Conservation (phyloP, 805 yeast species). For the Naumovozyma castellii region DNA sequence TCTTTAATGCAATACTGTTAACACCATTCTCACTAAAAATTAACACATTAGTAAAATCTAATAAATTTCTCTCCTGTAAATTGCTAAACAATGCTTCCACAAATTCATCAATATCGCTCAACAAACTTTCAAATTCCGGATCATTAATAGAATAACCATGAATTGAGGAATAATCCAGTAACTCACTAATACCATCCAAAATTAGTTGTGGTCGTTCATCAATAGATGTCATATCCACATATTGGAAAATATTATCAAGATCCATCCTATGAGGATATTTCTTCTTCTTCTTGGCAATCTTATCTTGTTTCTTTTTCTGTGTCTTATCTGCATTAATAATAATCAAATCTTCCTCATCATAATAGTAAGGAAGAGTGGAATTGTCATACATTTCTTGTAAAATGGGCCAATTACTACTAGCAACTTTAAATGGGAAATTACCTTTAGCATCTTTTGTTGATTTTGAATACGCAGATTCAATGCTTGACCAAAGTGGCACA, state of each 20-base stretch:
- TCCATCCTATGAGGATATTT: background rate
- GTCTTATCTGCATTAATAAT: background rate
- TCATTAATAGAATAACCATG: conserved; percentile 53
- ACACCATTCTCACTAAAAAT: conserved; percentile 89
- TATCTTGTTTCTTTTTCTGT: background rate
- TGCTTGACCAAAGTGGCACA: conserved; percentile 81
- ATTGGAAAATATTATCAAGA: background rate
- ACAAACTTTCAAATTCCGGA: conserved; percentile 1
- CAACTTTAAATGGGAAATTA: conserved; percentile 9
- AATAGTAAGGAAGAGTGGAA: background rate
- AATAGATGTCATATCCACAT: conserved; percentile 37
- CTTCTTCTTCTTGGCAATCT: background rate
- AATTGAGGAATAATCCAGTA: conserved; percentile 70
- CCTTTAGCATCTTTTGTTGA: no score
- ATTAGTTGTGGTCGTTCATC: conserved; percentile 62
- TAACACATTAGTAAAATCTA: conserved; percentile 59
- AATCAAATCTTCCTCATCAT: background rate
- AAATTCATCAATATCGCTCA: conserved; percentile 51
- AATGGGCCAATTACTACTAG: conserved; percentile 86
- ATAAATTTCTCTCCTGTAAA: conserved; percentile 45
- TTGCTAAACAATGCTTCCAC: conserved; percentile 42
- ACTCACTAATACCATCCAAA: conserved; percentile 68
- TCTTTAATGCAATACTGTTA: conserved; percentile 63
- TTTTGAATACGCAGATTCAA: conserved; percentile 48
- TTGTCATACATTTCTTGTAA: conserved; percentile 23